Conservation (phyloP, 345 rosid species). For the Cardamine chenopodiifolia region DNA sequence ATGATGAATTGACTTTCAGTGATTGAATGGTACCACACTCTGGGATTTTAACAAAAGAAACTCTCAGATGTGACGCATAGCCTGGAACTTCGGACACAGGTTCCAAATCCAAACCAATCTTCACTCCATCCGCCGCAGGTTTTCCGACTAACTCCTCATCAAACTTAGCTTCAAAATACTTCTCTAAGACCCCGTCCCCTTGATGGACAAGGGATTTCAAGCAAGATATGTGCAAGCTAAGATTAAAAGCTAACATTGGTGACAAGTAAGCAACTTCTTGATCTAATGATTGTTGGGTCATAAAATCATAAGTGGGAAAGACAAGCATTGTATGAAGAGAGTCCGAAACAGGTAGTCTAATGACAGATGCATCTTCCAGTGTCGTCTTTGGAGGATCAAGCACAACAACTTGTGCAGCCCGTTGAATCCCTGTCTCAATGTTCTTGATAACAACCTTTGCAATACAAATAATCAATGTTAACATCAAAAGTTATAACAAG, state of each 20-base stretch:
- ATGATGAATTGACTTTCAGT: constrained; percentile 56
- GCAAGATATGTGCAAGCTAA: constrained; percentile 73
- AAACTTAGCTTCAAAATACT: constrained; percentile 57
- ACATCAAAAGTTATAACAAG: neutral
- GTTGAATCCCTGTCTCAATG: constrained; percentile 48
- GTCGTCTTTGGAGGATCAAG: constrained; percentile 69
- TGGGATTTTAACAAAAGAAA: constrained; percentile 86
- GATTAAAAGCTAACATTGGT: constrained; percentile 85
- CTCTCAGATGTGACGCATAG: constrained; percentile 87
- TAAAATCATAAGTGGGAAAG: constrained; percentile 61
- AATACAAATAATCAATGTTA: constrained; percentile 5
- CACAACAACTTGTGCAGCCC: constrained; percentile 72
- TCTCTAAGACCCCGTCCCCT: constrained; percentile 61
- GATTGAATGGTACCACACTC: constrained; percentile 83
- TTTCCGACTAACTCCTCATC: constrained; percentile 45
- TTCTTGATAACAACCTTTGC: constrained; percentile 72
- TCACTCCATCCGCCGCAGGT: constrained; percentile 33
- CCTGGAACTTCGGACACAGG: constrained; percentile 55
- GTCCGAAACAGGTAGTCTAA: constrained; percentile 25
- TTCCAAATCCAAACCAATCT: constrained; percentile 60
- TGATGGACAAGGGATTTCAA: constrained; percentile 60
- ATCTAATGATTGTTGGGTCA: constrained; percentile 47
- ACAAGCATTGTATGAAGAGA: constrained; percentile 52
- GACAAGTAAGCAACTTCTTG: constrained; percentile 73
- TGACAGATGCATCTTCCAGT: constrained; percentile 21